phyloP scores from a whole-genome alignment of 1,284 basidiomycete genomes.

The Somion occarium region DNA sequence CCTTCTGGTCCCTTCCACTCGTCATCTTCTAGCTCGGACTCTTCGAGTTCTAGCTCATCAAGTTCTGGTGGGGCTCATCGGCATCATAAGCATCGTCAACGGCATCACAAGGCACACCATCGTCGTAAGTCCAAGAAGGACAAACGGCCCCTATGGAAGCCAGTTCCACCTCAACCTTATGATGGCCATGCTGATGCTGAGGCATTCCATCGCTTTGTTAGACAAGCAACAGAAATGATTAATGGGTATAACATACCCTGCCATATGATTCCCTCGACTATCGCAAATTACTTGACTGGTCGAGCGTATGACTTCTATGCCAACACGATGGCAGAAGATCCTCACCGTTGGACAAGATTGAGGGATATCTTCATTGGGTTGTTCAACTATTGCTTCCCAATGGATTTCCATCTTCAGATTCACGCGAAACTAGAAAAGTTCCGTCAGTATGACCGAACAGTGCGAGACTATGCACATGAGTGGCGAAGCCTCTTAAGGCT shows the following conservation, averaged over 20 bases:
- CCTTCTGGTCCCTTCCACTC: neutral
- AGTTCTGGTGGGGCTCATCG: no score
- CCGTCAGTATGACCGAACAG: constrained; percentile 13
- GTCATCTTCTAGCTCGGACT: neutral
- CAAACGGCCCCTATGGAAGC: no score
- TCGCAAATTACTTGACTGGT: constrained; percentile 23
- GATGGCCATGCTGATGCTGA: constrained; percentile 12
- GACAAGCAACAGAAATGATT: constrained; percentile 13
- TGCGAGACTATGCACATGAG: constrained; percentile 26
- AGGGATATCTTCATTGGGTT: constrained; percentile 30
- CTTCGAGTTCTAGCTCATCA: neutral
- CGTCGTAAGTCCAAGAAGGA: no score
- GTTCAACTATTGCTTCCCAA: constrained; percentile 41
- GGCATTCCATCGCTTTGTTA: constrained; percentile 1
- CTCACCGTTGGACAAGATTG: constrained; percentile 17
- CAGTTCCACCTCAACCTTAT: constrained; percentile 15
- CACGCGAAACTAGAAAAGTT: constrained; percentile 12
- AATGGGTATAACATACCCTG: constrained; percentile 5
- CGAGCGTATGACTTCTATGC: constrained; percentile 36
- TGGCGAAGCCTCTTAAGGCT: constrained; percentile 18
- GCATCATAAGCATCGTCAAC: no score
- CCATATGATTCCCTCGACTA: neutral
- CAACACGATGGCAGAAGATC: constrained; percentile 21
- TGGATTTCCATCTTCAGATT: constrained; percentile 27
- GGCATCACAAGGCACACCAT: neutral